These are phyloP conservation scores for Cyberlindnera mississippiensis DNA, from an alignment of 805 yeast genomes.

Conservation along the genomic window DNA sequence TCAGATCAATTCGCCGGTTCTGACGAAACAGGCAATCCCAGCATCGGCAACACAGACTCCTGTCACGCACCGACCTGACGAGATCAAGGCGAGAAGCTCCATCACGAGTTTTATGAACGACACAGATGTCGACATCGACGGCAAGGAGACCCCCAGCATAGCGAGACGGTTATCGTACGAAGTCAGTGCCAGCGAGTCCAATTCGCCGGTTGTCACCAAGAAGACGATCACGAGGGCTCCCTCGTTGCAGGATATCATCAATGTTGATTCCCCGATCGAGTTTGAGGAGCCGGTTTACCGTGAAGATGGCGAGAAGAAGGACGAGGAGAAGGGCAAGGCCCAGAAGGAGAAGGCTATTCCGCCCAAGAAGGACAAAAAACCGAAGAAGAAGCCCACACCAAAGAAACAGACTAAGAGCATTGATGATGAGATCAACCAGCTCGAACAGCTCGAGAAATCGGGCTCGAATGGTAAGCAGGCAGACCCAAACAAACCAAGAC, in stretches of 20 bases:
- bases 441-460: slow-evolving; percentile 21
- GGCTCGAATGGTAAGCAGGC: not conserved
- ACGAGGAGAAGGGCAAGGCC: too few relatives aligned
- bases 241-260: slow-evolving; percentile 17
- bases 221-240: slow-evolving; percentile 18
- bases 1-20: slow-evolving; percentile 15
- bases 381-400: not conserved
- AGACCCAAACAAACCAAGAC: slow-evolving; percentile 44
- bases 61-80: slow-evolving; percentile 9
- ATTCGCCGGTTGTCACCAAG: slow-evolving; percentile 25
- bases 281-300: slow-evolving; percentile 15
- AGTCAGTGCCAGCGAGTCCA: slow-evolving; percentile 20
- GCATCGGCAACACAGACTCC: not conserved
- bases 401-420: not conserved
- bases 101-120: slow-evolving; percentile 39
- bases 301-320: slow-evolving; percentile 2
- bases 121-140: slow-evolving; percentile 41
- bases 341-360: not conserved
- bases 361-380: not conserved
- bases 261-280: slow-evolving; percentile 12
- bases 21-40: slow-evolving; percentile 2
- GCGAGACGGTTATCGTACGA: slow-evolving; percentile 29
- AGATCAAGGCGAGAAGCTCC: slow-evolving; percentile 21
- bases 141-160: slow-evolving; percentile 35
- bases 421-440: slow-evolving; percentile 9